Evolutionary conservation across 768 basidiomycete genomes (phyloP).

Genomic region (Tricholoma sp.): DNA sequence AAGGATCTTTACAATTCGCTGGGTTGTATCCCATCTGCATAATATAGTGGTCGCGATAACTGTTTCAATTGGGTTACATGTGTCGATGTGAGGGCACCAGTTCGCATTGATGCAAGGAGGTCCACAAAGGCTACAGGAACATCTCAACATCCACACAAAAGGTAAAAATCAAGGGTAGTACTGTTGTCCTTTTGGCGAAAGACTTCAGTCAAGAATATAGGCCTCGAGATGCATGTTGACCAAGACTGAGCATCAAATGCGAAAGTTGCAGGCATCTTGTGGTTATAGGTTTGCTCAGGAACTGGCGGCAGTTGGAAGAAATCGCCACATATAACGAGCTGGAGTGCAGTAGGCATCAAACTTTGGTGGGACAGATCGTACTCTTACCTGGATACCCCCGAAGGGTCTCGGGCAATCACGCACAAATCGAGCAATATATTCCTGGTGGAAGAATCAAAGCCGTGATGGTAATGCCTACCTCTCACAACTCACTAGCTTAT

Average conservation of each 20-base stretch:
- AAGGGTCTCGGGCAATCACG: constrained; percentile 44
- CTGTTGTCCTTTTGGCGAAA: constrained; percentile 68
- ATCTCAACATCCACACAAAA: not conserved
- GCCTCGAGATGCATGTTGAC: constrained; percentile 45
- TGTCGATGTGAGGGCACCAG: constrained; percentile 48
- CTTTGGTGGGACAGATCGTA: not conserved
- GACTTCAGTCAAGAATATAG: constrained; percentile 50
- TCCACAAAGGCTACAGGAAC: constrained; percentile 62
- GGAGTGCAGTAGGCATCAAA: not conserved
- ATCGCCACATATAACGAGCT: constrained; percentile 73
- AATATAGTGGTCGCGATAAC: constrained; percentile 53
- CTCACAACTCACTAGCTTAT: constrained; percentile 52
- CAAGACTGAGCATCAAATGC: constrained; percentile 66
- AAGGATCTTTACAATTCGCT: constrained; percentile 61
- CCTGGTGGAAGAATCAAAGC: constrained; percentile 31
- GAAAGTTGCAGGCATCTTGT: constrained; percentile 46
- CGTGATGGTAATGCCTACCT: constrained; percentile 14
- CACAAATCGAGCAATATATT: constrained; percentile 35
- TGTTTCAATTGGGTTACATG: constrained; percentile 53
- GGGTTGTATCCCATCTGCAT: constrained; percentile 68
- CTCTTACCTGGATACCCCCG: constrained; percentile 59
- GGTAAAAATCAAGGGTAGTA: constrained; percentile 13
- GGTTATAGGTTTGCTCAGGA: constrained; percentile 30
- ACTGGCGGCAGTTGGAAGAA: constrained; percentile 82
- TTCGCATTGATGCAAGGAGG: constrained; percentile 86